Percentiles rank a stretch among this genome's conserved stretches.
phyloP scores from a whole-genome alignment of 2,329 filamentous ascomycete species.

The Diaporthe ampelina region DNA sequence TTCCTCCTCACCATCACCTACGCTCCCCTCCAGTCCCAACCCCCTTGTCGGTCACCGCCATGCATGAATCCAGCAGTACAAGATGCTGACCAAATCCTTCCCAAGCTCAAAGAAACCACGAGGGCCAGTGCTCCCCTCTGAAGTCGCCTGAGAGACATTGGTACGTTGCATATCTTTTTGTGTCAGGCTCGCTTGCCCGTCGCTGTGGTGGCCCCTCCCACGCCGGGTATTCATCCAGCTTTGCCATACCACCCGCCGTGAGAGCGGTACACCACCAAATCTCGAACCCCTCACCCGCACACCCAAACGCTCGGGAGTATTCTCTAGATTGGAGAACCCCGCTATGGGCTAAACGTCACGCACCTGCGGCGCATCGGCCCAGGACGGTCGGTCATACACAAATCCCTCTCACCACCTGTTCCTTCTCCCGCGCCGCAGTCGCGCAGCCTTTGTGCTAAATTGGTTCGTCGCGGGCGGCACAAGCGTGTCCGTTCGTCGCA shows the following conservation, averaged over 20 bases:
- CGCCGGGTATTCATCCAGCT: slow-evolving; percentile 16
- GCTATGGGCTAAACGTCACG: slow-evolving; percentile 27
- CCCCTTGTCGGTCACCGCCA: background rate
- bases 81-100: slow-evolving; percentile 36
- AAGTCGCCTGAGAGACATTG: slow-evolving; percentile 19
- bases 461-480: slow-evolving; percentile 29
- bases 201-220: slow-evolving; percentile 23
- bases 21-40: background rate
- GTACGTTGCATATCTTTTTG: slow-evolving; percentile 39
- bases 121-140: background rate
- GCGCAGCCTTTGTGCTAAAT: slow-evolving; percentile 1
- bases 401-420: slow-evolving; percentile 25
- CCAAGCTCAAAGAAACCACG: slow-evolving; percentile 31
- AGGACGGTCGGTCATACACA: slow-evolving; percentile 17
- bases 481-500: slow-evolving; percentile 32
- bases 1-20: background rate
- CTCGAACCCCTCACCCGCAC: slow-evolving; percentile 38
- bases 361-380: slow-evolving; percentile 38
- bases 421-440: slow-evolving; percentile 17
- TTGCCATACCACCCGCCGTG: slow-evolving; percentile 23
- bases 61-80: background rate
- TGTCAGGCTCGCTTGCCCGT: slow-evolving; percentile 2
- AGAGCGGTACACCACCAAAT: slow-evolving; percentile 34
- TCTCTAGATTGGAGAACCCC: slow-evolving; percentile 30
- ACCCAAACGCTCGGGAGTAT: slow-evolving; percentile 41